Base-by-base conservation (phyloP, 371 early-diverging fungal species). In the Haplosporangium sp. region DNA sequence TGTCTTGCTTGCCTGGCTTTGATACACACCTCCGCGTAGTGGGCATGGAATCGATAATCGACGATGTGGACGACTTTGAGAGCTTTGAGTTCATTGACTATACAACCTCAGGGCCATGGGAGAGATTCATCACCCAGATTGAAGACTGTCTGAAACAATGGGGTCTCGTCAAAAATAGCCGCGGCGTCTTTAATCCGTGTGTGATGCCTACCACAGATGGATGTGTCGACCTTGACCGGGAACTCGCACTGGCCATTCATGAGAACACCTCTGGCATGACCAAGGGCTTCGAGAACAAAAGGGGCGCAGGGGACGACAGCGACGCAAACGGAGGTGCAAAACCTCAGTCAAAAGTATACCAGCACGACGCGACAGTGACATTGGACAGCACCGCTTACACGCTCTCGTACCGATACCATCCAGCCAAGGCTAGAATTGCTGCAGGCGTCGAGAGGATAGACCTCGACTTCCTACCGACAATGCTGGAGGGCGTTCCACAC, bases 11-110 rank as follows among this genome's bases (percentile, higher is more conserved):
- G 37, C 56, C 36, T 21, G 13, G 21, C 16, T 41, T 29, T 29
- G 29, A 29, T 29, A 29, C 29, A 29, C 29, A 29, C 29, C 4
- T 29, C 4, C 4, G 29, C 29, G 52, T 29, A 29, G 29, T 29
- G 29, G 29, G 4, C 29, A 29, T 29, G 29, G 29, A 29, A 29
- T 29, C 29, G 29, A 29, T 29, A 29, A 29, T 29, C 29, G 29
- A 29, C 29, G 29, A 29, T 12, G 71, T 76, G 76, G 76, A 76
- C 55, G 76, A 76, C 61, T 76, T 76, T 64, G 79, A 79, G 37
- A 72, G 73, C 64, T 79, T 79, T 65, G 79, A 79, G 66, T 79
- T 79, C 40, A 79, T 79, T 62, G 79, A 79, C 62, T 79, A 72
- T 55, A 79, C 73, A 18, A 72, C 79, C 13, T 67, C 79, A 20